Conservation (phyloP, 345 rosid genomes). For the Geranium rotundifolium region DNA sequence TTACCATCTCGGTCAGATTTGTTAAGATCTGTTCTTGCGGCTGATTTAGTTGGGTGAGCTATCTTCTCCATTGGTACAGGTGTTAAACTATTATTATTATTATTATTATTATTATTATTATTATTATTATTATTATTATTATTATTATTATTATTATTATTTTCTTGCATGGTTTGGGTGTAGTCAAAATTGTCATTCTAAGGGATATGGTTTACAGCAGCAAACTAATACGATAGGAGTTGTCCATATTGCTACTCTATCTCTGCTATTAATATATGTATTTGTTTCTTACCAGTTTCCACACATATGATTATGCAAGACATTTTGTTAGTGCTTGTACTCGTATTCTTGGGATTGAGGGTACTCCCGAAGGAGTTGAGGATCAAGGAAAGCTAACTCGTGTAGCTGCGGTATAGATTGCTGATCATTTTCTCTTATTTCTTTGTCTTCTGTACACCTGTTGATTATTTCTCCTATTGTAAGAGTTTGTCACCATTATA, state of each 20-base stretch:
- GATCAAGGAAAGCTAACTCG: conserved; percentile 95
- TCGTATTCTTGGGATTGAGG: conserved; percentile 97
- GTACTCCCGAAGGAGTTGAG: conserved; percentile 98
- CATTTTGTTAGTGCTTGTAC: conserved; percentile 99
- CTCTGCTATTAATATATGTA: neutral
- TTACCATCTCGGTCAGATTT: conserved; percentile 94
- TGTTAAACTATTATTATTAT: no score
- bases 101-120: no score
- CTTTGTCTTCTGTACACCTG: neutral
- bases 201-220: no score
- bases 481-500: neutral
- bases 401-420: conserved; percentile 81
- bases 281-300: conserved; percentile 44
- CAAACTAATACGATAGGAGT: no score
- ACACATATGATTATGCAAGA: conserved; percentile 95
- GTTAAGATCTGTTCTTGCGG: conserved; percentile 89
- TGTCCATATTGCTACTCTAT: no score
- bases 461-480: neutral
- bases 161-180: no score
- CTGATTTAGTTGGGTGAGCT: conserved; percentile 93
- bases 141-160: no score
- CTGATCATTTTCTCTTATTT: conserved; percentile 1
- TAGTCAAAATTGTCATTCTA: no score
- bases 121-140: no score
- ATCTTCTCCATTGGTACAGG: neutral